Conservation (phyloP, 495 filamentous ascomycete species). For the Emericellopsis terricola region DNA sequence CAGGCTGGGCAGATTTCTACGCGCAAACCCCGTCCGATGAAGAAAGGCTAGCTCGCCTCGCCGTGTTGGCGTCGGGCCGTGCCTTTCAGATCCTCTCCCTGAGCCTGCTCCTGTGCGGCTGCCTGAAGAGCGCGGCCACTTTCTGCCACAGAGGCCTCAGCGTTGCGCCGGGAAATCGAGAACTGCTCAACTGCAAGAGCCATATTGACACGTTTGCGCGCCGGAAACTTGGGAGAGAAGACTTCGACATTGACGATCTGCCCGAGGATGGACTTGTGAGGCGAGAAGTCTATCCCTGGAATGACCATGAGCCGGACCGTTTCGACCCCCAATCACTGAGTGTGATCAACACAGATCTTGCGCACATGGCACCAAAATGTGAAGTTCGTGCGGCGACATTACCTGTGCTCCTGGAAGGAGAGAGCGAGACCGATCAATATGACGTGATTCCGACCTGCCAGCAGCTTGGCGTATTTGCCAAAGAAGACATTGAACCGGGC, state of each 20-base stretch:
- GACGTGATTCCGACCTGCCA: conserved; percentile 35
- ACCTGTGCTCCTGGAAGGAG: conserved; percentile 41
- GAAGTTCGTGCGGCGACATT: conserved; percentile 55
- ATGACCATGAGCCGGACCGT: conserved; percentile 71
- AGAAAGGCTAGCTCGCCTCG: conserved; percentile 12
- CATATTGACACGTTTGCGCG: conserved; percentile 29
- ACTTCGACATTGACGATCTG: conserved; percentile 30
- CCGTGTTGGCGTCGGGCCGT: conserved; percentile 24
- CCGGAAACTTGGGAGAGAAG: conserved; percentile 22
- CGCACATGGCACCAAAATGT: conserved; percentile 45
- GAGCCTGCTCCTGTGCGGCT: conserved; percentile 46
- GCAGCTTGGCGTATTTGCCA: conserved; percentile 81
- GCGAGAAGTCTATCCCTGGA: conserved; percentile 89
- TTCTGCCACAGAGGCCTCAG: conserved; percentile 40
- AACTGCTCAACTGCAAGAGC: conserved; percentile 24
- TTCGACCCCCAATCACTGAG: conserved; percentile 48
- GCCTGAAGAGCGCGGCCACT: conserved; percentile 47
- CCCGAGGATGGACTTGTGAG: conserved; percentile 62
- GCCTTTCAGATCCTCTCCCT: conserved; percentile 39
- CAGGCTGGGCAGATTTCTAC: not conserved
- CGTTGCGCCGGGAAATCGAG: conserved; percentile 21
- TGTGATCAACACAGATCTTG: conserved; percentile 47
- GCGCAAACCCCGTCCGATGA: conserved; percentile 9
- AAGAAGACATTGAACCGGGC: conserved; percentile 54
- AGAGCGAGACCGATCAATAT: conserved; percentile 20